Conservation (phyloP, 495 filamentous ascomycete species). For the Daldinia decipiens region DNA sequence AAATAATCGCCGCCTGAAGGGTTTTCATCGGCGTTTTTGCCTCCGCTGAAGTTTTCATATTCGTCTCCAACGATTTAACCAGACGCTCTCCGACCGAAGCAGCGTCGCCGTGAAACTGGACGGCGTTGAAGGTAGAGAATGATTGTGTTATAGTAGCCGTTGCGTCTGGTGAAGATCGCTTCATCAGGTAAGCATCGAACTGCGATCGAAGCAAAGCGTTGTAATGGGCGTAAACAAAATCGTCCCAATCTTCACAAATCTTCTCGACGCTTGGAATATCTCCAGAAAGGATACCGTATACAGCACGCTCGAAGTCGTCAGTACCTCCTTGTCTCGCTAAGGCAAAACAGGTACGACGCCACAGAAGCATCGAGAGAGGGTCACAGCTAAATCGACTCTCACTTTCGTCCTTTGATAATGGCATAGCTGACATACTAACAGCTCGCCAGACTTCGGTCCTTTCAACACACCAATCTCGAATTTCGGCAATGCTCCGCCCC, state of each 20-base stretch:
- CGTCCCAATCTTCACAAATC: conserved; percentile 85
- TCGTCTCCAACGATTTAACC: conserved; percentile 60
- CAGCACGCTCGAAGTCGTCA: conserved; percentile 83
- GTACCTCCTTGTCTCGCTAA: conserved; percentile 73
- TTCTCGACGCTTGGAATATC: conserved; percentile 78
- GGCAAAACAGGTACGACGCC: conserved; percentile 84
- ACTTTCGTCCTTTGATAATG: conserved; percentile 56
- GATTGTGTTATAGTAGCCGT: conserved; percentile 52
- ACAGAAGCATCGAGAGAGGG: conserved; percentile 68
- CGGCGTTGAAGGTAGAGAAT: conserved; percentile 64
- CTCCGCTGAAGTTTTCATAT: conserved; percentile 58
- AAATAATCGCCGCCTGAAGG: conserved; percentile 73
- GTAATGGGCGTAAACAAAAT: conserved; percentile 89
- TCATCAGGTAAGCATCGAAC: conserved; percentile 70
- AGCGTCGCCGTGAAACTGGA: conserved; percentile 64
- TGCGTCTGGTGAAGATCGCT: conserved; percentile 56
- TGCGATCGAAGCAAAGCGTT: conserved; percentile 79
- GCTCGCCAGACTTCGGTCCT: conserved; percentile 88
- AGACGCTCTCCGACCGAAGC: conserved; percentile 60
- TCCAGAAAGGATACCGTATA: conserved; percentile 88
- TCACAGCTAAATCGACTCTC: conserved; percentile 51
- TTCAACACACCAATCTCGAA: conserved; percentile 82
- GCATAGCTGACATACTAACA: conserved; percentile 68
- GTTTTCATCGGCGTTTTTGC: conserved; percentile 67
- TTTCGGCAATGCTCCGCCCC: conserved; percentile 73